Percentiles rank a stretch among this genome's conserved stretches.
Evolutionary conservation across 2,329 filamentous ascomycete species (phyloP).

Genomic region (Diaporthe citrichinensis): DNA sequence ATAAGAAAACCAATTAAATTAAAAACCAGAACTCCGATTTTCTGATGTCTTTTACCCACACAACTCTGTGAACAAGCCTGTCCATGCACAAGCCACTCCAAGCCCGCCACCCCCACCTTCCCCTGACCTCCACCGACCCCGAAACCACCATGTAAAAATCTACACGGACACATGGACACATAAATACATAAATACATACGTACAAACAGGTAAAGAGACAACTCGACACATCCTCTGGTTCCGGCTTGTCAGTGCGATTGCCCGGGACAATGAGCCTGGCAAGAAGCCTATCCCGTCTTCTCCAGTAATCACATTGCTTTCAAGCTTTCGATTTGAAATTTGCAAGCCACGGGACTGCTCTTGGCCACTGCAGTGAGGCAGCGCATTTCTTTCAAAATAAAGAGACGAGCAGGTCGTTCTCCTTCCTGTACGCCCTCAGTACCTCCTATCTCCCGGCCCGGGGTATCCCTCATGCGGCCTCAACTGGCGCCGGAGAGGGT

Average conservation of each 20-base stretch:
- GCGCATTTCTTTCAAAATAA: background rate
- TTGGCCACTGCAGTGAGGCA: background rate
- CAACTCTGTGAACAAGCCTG: slow-evolving; percentile 1
- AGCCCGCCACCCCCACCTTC: background rate
- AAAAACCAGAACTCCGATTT: slow-evolving; percentile 8
- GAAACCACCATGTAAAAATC: slow-evolving; percentile 14
- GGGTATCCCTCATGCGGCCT: slow-evolving; percentile 40
- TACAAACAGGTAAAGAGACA: slow-evolving; percentile 3
- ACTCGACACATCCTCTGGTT: background rate
- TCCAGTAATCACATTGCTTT: background rate
- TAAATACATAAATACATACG: slow-evolving; percentile 26
- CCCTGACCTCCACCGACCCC: background rate
- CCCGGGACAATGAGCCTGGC: background rate
- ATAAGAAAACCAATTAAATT: background rate
- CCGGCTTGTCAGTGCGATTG: background rate
- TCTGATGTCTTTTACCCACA: slow-evolving; percentile 24
- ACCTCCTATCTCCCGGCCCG: slow-evolving; percentile 38
- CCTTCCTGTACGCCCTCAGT: slow-evolving; percentile 6
- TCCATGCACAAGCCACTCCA: slow-evolving; percentile 12
- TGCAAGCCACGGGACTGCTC: background rate
- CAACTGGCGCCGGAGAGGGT: slow-evolving; percentile 37
- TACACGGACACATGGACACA: slow-evolving; percentile 26
- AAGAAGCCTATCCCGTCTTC: background rate
- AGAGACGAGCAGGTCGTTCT: too few relatives aligned
- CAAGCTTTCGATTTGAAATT: background rate